Evolutionary conservation across 768 basidiomycete species (phyloP).

Genomic region (Pleurotus tuoliensis): DNA sequence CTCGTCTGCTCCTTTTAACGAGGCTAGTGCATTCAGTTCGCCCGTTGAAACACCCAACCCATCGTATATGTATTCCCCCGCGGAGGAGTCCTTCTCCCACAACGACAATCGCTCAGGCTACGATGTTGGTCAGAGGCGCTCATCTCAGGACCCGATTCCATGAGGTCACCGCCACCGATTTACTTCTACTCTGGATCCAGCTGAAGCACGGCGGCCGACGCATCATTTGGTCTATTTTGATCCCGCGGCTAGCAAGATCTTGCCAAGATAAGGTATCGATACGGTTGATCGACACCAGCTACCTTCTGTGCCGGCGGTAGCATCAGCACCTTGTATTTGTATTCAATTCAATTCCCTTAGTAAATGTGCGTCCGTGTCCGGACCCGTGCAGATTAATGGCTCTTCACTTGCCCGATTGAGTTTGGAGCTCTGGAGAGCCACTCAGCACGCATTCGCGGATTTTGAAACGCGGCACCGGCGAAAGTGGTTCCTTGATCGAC

Average conservation of each 20-base stretch:
- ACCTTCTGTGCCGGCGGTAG: conserved; percentile 4
- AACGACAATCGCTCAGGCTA: neutral
- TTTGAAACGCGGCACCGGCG: neutral
- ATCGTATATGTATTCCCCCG: conserved; percentile 6
- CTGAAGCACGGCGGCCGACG: neutral
- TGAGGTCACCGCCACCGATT: neutral
- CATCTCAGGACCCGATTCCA: neutral
- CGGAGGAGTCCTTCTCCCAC: neutral
- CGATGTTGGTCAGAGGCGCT: neutral
- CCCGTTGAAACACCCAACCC: neutral
- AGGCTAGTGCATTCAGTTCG: neutral
- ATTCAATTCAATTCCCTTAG: conserved; percentile 1
- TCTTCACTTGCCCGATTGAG: neutral
- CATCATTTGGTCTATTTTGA: neutral
- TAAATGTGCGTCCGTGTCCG: neutral
- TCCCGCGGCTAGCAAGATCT: conserved; percentile 3
- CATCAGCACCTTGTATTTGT: neutral
- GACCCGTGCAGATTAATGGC: neutral
- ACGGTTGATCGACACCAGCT: conserved; percentile 1
- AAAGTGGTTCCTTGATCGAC: too few species aligned
- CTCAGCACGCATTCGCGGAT: neutral
- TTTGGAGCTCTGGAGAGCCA: neutral
- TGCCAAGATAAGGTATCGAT: neutral
- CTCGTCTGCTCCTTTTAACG: neutral
- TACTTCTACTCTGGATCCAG: neutral